phyloP scores from a whole-genome alignment of 345 rosid genomes.

The Linum tenue region DNA sequence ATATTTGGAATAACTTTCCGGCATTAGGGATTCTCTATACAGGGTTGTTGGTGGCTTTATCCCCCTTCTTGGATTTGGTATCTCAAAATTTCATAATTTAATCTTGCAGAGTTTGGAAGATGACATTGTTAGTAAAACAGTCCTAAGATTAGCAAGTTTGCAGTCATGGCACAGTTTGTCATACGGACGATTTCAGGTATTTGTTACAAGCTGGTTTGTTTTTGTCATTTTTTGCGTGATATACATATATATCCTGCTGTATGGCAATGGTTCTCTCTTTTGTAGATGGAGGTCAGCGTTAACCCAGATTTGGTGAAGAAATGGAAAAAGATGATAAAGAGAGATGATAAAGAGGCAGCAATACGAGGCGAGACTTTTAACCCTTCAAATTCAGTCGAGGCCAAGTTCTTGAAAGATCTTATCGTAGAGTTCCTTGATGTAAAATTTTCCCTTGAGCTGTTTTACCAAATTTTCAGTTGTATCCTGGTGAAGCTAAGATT shows the following conservation, averaged over 20 bases:
- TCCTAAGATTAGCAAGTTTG: constrained; percentile 71
- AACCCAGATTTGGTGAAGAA: constrained; percentile 75
- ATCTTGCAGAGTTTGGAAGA: constrained; percentile 89
- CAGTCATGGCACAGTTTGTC: constrained; percentile 90
- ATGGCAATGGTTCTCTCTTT: constrained; percentile 15
- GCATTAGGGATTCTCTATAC: too few relatives aligned
- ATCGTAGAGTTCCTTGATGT: constrained; percentile 91
- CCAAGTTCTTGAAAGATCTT: constrained; percentile 69
- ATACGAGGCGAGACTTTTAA: constrained; percentile 51
- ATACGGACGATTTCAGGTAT: constrained; percentile 91
- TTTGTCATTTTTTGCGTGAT: not conserved
- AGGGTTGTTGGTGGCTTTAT: not conserved
- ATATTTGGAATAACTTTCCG: too few relatives aligned
- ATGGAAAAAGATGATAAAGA: constrained; percentile 79
- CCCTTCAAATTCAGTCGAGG: constrained; percentile 55
- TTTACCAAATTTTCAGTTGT: not conserved
- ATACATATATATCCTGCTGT: not conserved
- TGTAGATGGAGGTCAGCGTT: constrained; percentile 88
- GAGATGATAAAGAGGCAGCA: constrained; percentile 58
- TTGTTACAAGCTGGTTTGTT: constrained; percentile 1
- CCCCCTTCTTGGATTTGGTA: not conserved
- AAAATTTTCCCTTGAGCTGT: constrained; percentile 7
- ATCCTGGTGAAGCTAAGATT: not conserved
- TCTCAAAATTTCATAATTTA: not conserved
- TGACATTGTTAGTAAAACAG: constrained; percentile 76